These are phyloP conservation scores for Pezicula rhizophila DNA, from an alignment of 2,329 filamentous ascomycete species.

Conservation along the genomic window DNA sequence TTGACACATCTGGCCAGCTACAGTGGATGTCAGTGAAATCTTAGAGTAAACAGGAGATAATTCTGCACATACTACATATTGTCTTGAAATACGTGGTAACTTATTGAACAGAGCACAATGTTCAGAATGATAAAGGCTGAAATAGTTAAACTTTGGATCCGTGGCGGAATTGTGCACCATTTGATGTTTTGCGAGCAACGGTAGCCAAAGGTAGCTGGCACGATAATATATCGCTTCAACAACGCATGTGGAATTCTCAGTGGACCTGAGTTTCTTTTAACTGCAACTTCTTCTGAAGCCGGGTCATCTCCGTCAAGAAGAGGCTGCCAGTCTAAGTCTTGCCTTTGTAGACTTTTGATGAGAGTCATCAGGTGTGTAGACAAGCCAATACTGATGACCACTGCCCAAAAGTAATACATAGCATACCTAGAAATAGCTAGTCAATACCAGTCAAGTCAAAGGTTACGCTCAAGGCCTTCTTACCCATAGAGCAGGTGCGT, in stretches of 20 bases:
- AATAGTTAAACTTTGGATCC: conserved; percentile 37
- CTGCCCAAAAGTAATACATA: conserved; percentile 36
- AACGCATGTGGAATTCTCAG: conserved; percentile 15
- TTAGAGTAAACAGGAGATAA: not conserved
- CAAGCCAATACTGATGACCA: conserved; percentile 32
- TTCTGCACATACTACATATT: conserved; percentile 7
- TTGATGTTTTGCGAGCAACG: conserved; percentile 26
- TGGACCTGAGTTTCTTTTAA: not conserved
- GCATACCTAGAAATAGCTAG: conserved; percentile 19
- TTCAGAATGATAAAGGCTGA: conserved; percentile 34
- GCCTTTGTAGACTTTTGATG: conserved; percentile 1
- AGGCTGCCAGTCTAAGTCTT: not conserved
- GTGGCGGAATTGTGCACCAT: conserved; percentile 39
- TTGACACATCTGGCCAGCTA: conserved; percentile 30
- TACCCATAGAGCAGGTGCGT: conserved; percentile 34
- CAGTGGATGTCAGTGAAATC: not conserved
- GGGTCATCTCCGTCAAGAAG: not conserved
- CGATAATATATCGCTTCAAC: conserved; percentile 28
- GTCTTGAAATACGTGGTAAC: conserved; percentile 30
- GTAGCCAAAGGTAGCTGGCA: conserved; percentile 39
- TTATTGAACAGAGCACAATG: conserved; percentile 29
- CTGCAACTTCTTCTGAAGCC: not conserved
- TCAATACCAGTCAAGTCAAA: not conserved
- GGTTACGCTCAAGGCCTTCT: not conserved
- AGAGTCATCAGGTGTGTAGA: conserved; percentile 24